A percentile compares a stretch with the other conserved stretches of the same genome.
These are phyloP conservation scores for Mycena polygramma DNA, from an alignment of 768 basidiomycete species.

Conservation along the genomic window DNA sequence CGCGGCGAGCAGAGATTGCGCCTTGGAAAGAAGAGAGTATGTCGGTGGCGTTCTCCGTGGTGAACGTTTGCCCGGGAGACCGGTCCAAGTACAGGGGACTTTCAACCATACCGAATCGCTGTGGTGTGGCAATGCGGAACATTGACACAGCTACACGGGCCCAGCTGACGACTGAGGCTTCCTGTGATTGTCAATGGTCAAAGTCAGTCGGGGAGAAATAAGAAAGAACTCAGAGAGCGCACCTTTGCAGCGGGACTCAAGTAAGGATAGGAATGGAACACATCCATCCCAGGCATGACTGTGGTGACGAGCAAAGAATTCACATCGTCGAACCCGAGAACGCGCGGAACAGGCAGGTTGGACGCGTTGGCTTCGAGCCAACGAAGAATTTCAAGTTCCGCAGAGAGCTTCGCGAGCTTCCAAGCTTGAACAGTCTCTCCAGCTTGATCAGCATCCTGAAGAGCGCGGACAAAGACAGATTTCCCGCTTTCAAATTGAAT, in stretches of 20 bases:
- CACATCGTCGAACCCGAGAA: conserved; percentile 19
- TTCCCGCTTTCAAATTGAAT: conserved; percentile 1
- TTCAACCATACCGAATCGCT: conserved; percentile 5
- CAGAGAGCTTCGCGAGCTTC: conserved; percentile 9
- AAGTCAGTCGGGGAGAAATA: too few relatives aligned
- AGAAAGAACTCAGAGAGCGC: neutral
- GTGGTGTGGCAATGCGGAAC: conserved; percentile 15
- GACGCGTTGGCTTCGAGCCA: conserved; percentile 21
- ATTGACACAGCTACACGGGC: conserved; percentile 9
- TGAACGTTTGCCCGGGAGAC: conserved; percentile 5
- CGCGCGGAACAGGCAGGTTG: conserved; percentile 6
- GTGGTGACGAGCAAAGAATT: conserved; percentile 19
- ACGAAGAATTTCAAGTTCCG: conserved; percentile 11
- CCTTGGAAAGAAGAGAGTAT: conserved; percentile 16
- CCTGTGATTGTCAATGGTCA: neutral
- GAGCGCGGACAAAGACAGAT: conserved; percentile 11
- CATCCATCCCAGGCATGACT: conserved; percentile 12
- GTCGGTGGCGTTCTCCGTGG: neutral
- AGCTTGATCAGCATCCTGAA: neutral
- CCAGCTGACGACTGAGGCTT: conserved; percentile 19
- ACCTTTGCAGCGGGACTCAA: conserved; percentile 9
- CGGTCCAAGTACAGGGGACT: neutral
- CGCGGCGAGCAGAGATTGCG: conserved; percentile 7
- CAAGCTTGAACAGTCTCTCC: neutral
- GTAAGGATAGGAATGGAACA: conserved; percentile 10